Evolutionary conservation across 2,329 filamentous ascomycete genomes (phyloP).

Genomic region (Penicillium sp.): DNA sequence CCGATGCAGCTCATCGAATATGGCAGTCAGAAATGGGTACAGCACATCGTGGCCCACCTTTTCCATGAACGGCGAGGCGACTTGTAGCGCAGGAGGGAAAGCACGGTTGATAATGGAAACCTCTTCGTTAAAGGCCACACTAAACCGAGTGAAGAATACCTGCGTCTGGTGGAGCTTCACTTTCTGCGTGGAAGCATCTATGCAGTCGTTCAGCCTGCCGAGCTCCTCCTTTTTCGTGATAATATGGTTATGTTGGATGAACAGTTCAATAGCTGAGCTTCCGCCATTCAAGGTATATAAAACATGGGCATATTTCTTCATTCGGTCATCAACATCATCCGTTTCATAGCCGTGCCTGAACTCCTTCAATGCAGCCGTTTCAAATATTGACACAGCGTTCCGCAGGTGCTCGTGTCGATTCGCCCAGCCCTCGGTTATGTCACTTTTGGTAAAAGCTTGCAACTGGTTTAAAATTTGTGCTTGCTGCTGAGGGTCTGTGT

Average conservation of each 20-base stretch:
- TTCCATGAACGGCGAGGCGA: slow-evolving; percentile 79
- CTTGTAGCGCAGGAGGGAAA: slow-evolving; percentile 72
- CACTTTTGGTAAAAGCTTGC: slow-evolving; percentile 76
- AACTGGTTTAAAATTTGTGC: slow-evolving; percentile 87
- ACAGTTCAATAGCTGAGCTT: slow-evolving; percentile 76
- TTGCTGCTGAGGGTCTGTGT: slow-evolving; percentile 86
- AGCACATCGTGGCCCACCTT: slow-evolving; percentile 82
- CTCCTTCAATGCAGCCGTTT: slow-evolving; percentile 86
- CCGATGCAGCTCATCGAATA: slow-evolving; percentile 87
- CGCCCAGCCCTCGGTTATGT: slow-evolving; percentile 76
- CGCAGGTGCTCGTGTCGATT: slow-evolving; percentile 73
- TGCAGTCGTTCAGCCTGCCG: slow-evolving; percentile 78
- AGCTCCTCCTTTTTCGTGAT: slow-evolving; percentile 74
- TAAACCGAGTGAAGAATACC: slow-evolving; percentile 76
- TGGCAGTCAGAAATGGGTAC: slow-evolving; percentile 79
- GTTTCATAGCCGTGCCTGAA: slow-evolving; percentile 92
- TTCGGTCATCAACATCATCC: slow-evolving; percentile 84
- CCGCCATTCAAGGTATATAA: slow-evolving; percentile 82
- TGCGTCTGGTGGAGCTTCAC: slow-evolving; percentile 81
- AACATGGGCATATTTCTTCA: slow-evolving; percentile 88
- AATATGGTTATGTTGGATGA: slow-evolving; percentile 85
- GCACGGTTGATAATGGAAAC: slow-evolving; percentile 77
- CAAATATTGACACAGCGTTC: slow-evolving; percentile 80
- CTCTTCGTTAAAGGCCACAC: slow-evolving; percentile 81
- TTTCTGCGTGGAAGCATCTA: slow-evolving; percentile 70